Conservation (phyloP, 2,329 filamentous ascomycete genomes). For the Huntiella savannae region DNA sequence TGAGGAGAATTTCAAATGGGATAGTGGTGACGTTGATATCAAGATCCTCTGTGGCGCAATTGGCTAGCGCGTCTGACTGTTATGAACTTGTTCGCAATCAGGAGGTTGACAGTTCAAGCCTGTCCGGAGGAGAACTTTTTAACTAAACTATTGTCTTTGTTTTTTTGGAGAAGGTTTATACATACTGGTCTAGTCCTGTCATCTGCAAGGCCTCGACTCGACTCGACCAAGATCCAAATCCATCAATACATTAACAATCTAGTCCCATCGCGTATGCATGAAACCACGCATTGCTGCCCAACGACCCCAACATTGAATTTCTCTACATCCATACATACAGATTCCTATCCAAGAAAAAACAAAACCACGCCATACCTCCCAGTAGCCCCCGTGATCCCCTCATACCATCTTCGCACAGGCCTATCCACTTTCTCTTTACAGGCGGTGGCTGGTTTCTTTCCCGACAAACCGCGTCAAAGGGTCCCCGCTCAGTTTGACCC, state of each 20-base stretch:
- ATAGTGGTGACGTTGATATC: too few species aligned
- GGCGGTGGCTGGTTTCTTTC: too few species aligned
- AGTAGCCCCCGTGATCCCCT: neutral
- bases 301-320: too few species aligned
- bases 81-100: constrained; percentile 16
- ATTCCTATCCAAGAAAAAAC: neutral
- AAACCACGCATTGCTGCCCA: too few species aligned
- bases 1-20: too few species aligned
- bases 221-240: too few species aligned
- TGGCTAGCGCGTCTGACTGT: constrained; percentile 43
- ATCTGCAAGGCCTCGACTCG: too few species aligned
- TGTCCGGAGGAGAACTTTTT: constrained; percentile 4
- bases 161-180: neutral
- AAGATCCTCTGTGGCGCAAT: constrained; percentile 23
- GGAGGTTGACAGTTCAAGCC: constrained; percentile 1
- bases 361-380: neutral
- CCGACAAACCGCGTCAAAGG: too few species aligned
- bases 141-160: neutral
- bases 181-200: neutral
- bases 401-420: neutral
- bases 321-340: too few species aligned
- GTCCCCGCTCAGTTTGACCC: too few species aligned
- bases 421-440: neutral
- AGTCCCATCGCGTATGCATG: too few species aligned
- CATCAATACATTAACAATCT: too few species aligned